Percentiles rank a stretch among this genome's conserved stretches.
Conservation (phyloP, 306 rosid species). For the Begonia fuchsioides region DNA sequence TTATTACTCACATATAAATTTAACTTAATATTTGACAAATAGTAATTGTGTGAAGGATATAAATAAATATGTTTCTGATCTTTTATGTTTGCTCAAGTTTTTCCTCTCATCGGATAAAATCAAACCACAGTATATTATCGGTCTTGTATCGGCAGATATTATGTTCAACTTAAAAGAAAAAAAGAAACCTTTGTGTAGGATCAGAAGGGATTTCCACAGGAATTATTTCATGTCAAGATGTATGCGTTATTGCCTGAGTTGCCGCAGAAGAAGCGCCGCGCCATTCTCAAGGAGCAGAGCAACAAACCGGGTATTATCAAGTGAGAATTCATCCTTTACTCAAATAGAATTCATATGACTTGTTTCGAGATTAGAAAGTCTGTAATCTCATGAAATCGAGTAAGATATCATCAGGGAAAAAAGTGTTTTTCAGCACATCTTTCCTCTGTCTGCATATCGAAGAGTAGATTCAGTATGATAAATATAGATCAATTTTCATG, state of each 20-base stretch:
- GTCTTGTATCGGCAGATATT: neutral
- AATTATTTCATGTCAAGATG: constrained; percentile 76
- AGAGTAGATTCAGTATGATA: too few species aligned
- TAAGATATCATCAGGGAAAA: too few species aligned
- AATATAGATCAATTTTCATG: too few species aligned
- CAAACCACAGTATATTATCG: neutral
- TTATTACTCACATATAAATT: neutral
- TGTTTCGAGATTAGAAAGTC: constrained; percentile 1
- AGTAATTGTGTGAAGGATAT: too few species aligned
- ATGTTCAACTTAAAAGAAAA: neutral
- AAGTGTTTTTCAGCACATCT: too few species aligned
- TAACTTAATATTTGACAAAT: neutral
- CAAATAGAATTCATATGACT: neutral
- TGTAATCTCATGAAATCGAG: neutral
- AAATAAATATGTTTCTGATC: too few species aligned
- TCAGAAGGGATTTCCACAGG: constrained; percentile 72
- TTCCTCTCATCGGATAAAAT: too few species aligned
- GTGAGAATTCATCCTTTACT: constrained; percentile 20
- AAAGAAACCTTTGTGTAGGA: constrained; percentile 33
- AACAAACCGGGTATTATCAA: constrained; percentile 65
- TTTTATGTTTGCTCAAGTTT: too few species aligned
- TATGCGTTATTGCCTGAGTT: constrained; percentile 57
- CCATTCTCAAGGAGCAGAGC: constrained; percentile 37
- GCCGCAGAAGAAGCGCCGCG: constrained; percentile 43
- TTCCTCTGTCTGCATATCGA: too few species aligned